phyloP scores from a whole-genome alignment of 2,329 filamentous ascomycete genomes.

The Calonectria montana region DNA sequence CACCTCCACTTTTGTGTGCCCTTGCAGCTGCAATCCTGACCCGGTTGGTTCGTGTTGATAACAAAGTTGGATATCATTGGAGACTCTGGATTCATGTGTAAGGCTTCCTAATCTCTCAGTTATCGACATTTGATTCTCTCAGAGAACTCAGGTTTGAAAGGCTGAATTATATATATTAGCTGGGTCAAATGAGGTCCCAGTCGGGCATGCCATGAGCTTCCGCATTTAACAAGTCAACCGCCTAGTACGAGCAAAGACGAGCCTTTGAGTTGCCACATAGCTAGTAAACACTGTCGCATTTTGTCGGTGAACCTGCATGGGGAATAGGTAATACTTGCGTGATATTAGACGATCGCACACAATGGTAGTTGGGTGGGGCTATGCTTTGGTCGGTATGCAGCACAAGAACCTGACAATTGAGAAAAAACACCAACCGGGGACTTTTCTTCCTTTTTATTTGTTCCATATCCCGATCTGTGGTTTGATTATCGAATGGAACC shows the following conservation, averaged over 20 bases:
- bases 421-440: neutral
- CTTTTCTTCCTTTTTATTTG: neutral
- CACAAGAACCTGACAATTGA: neutral
- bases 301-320: neutral
- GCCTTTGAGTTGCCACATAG: no score
- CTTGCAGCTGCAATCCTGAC: neutral
- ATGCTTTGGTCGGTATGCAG: neutral
- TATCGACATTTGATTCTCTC: no score
- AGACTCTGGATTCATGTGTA: neutral
- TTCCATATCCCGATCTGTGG: neutral
- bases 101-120: no score
- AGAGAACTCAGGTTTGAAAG: neutral
- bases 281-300: neutral
- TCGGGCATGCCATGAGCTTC: neutral
- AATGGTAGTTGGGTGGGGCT: neutral
- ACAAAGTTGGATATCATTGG: neutral
- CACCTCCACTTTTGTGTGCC: neutral
- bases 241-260: neutral
- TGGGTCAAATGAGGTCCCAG: neutral
- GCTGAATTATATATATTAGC: neutral
- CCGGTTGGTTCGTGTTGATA: neutral
- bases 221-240: neutral
- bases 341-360: constrained; percentile 3
- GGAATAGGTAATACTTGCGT: constrained; percentile 4
- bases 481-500: neutral